Evolutionary conservation across 768 basidiomycete genomes (phyloP), one percentile per base, ranked within the genome.

Genomic region (Trametes sanguinea): DNA sequence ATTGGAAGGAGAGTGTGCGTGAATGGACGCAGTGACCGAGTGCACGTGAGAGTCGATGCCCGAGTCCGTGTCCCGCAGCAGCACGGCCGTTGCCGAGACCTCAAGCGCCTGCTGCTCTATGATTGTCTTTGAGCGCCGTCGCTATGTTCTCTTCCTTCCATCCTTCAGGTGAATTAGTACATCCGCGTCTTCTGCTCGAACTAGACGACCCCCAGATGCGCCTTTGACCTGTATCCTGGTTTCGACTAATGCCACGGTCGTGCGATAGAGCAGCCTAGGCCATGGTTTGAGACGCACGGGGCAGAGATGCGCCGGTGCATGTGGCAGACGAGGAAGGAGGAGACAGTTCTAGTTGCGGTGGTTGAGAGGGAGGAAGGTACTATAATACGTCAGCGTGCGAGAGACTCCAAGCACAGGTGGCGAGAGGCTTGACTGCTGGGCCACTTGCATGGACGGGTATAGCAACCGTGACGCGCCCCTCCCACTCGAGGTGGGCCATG

Each of bases 311-410:
- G 6, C 30, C 27, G 4, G 22, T 27, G 44, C 54, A 46, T 30
- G 54, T 4, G 55, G 13, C 56, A 11, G 46, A 27, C 14, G 11
- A 22, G 43, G 33, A 16, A 29, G 22, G 56, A 48, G 56, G 47
- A 50, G 46, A 51, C 40, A 13, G 57, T 57, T 51, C 39, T 57
- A 10, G 57, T 51, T 35, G 57, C 57, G 57, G 57, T 27, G 29
- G 57, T 59, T 51, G 57, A 27, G 50, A 44, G 57, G 57, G 6
- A 30, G 42, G 30, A 33, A 22, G 37, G 57, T 57, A 42, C 57
- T n/a, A n/a, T n/a, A n/a, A 22, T 22, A 22, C 22, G 57, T 50
- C 56, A 58, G 40, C 42, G 50, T 51, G 50, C 57, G 57, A 43
- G 57, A 4, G 48, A n/a, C 13, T 8, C 27, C 47, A 51, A 13